Evolutionary conservation across 2,329 filamentous ascomycete species (phyloP).

Genomic region (Clonostachys byssicola): DNA sequence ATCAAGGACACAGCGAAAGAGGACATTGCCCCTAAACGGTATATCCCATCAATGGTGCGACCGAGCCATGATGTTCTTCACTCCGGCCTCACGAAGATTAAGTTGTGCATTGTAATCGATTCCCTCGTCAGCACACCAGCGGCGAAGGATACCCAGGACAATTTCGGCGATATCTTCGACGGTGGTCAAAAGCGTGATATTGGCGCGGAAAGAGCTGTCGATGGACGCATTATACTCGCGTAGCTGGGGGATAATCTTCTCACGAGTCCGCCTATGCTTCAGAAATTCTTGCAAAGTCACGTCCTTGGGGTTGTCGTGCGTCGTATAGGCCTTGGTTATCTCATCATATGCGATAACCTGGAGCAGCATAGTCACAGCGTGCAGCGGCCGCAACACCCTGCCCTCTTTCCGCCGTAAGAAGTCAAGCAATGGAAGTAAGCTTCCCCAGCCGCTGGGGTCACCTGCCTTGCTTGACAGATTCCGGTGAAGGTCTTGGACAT

Average conservation of each 20-base stretch:
- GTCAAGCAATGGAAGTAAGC: slow-evolving; percentile 37
- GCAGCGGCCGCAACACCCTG: slow-evolving; percentile 30
- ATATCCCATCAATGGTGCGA: too few species aligned
- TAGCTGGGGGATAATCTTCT: slow-evolving; percentile 6
- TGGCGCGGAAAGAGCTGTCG: slow-evolving; percentile 15
- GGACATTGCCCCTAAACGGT: too few species aligned
- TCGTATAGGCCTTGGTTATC: slow-evolving; percentile 16
- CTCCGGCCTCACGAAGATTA: background rate
- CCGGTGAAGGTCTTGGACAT: slow-evolving; percentile 39
- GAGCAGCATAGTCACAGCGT: slow-evolving; percentile 35
- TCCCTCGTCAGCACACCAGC: slow-evolving; percentile 37
- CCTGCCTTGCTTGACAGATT: slow-evolving; percentile 34
- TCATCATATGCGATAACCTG: slow-evolving; percentile 40
- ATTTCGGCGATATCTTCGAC: slow-evolving; percentile 36
- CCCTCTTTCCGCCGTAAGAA: slow-evolving; percentile 32
- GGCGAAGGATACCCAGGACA: slow-evolving; percentile 31
- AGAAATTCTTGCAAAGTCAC: slow-evolving; percentile 2
- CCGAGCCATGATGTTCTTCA: background rate
- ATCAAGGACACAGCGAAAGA: too few species aligned
- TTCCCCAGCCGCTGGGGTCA: slow-evolving; percentile 35
- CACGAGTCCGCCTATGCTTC: slow-evolving; percentile 2
- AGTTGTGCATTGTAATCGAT: slow-evolving; percentile 27
- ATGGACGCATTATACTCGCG: slow-evolving; percentile 4
- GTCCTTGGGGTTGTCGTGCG: slow-evolving; percentile 10
- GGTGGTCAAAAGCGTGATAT: slow-evolving; percentile 33